A percentile compares a stretch with the other conserved stretches of the same genome.
phyloP scores from a whole-genome alignment of 2,329 filamentous ascomycete genomes.

The Fusarium penzigii region DNA sequence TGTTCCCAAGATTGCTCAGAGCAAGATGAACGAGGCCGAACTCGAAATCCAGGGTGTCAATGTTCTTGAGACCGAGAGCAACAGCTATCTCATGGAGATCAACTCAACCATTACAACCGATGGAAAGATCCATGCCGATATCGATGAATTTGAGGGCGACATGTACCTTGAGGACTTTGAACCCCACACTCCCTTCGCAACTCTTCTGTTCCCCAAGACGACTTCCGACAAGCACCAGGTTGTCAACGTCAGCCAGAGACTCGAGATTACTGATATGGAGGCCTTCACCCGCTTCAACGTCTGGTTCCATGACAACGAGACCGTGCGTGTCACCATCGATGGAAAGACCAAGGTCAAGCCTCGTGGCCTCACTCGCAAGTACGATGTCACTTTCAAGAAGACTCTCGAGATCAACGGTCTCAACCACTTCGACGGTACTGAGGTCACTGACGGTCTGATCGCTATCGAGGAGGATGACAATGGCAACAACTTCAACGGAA shows the following conservation, averaged over 20 bases:
- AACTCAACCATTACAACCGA: constrained; percentile 57
- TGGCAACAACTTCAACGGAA: constrained; percentile 62
- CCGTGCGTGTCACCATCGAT: constrained; percentile 50
- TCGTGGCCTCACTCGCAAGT: constrained; percentile 49
- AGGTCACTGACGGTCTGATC: constrained; percentile 52
- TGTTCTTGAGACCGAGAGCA: constrained; percentile 47
- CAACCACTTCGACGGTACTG: constrained; percentile 57
- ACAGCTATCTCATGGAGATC: constrained; percentile 53
- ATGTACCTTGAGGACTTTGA: constrained; percentile 56
- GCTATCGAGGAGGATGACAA: constrained; percentile 39
- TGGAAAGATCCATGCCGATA: constrained; percentile 51
- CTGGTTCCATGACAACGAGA: constrained; percentile 52
- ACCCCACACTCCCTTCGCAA: constrained; percentile 50
- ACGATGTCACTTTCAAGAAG: constrained; percentile 57
- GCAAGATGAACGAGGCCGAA: constrained; percentile 54
- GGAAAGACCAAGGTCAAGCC: constrained; percentile 56
- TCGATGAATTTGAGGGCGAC: constrained; percentile 51
- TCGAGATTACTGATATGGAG: constrained; percentile 46
- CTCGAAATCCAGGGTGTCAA: constrained; percentile 54
- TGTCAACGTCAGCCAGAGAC: constrained; percentile 53
- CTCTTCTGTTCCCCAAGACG: constrained; percentile 53
- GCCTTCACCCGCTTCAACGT: constrained; percentile 58
- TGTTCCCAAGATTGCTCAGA: constrained; percentile 58
- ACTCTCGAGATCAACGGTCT: constrained; percentile 51
- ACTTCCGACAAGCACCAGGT: constrained; percentile 48